Conservation (phyloP, 1,139 yeast species). For the Taphrina sp. region DNA sequence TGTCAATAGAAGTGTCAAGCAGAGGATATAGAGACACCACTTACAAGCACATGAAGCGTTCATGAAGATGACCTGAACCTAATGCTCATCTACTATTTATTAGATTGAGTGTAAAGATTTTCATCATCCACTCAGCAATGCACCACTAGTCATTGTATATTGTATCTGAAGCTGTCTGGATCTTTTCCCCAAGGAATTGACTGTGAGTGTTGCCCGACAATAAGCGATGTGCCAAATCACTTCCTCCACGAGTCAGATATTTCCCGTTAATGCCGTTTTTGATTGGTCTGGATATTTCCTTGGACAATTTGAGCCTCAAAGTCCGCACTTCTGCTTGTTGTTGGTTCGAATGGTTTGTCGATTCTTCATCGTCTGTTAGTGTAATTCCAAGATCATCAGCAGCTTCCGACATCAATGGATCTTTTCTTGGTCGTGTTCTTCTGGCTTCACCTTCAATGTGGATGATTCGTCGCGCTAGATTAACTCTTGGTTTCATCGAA, state of each 20-base stretch:
- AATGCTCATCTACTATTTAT: too few relatives aligned
- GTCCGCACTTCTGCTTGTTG: conserved; percentile 49
- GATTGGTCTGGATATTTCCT: conserved; percentile 58
- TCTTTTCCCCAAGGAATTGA: conserved; percentile 60
- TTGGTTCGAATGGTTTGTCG: too few relatives aligned
- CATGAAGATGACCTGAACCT: too few relatives aligned
- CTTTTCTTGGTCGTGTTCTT: conserved; percentile 15
- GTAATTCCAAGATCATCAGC: conserved; percentile 91
- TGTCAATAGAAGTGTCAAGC: too few relatives aligned
- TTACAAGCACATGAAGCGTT: too few relatives aligned
- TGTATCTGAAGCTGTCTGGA: not conserved
- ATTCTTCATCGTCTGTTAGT: conserved; percentile 48
- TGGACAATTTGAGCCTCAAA: conserved; percentile 60
- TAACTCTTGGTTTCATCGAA: conserved; percentile 68
- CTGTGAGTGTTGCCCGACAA: conserved; percentile 69
- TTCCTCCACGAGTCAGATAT: conserved; percentile 80
- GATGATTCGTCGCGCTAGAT: conserved; percentile 68
- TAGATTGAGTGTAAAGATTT: too few relatives aligned
- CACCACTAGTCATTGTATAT: too few relatives aligned
- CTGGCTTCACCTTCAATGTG: conserved; percentile 53
- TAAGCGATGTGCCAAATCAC: conserved; percentile 80
- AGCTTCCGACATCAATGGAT: conserved; percentile 78
- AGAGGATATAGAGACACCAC: too few relatives aligned
- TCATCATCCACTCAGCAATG: too few relatives aligned
- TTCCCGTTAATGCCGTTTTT: conserved; percentile 54